Percentiles rank a stretch among this genome's conserved stretches.
phyloP scores from a whole-genome alignment of 495 filamentous ascomycete species.

The Extremus antarcticus region DNA sequence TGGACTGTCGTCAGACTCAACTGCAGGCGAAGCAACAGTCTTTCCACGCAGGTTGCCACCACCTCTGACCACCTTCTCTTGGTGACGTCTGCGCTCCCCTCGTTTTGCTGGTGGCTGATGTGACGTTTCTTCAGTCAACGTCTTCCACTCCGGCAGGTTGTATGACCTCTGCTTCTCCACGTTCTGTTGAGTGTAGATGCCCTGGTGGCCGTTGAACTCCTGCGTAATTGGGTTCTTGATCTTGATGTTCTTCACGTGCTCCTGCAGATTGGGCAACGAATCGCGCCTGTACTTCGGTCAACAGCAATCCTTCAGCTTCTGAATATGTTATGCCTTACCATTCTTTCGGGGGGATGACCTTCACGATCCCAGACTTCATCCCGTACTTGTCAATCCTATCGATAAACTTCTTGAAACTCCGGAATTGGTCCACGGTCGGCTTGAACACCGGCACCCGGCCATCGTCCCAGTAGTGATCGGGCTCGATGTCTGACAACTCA shows the following conservation, averaged over 20 bases:
- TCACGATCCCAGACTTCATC: constrained; percentile 94
- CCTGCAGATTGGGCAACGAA: constrained; percentile 62
- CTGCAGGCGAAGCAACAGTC: neutral
- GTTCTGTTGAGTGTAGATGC: constrained; percentile 91
- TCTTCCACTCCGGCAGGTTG: constrained; percentile 91
- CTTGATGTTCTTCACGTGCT: constrained; percentile 78
- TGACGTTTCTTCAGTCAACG: constrained; percentile 79
- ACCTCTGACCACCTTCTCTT: constrained; percentile 44
- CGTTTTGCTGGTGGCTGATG: constrained; percentile 92
- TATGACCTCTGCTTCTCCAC: constrained; percentile 91
- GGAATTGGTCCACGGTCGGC: constrained; percentile 90
- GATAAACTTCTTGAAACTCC: constrained; percentile 80
- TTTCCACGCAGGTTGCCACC: constrained; percentile 19
- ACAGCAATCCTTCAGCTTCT: too few species aligned
- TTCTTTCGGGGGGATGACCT: constrained; percentile 87
- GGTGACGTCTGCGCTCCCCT: constrained; percentile 73
- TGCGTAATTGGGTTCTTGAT: constrained; percentile 97
- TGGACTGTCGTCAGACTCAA: constrained; percentile 6
- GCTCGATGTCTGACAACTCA: constrained; percentile 58
- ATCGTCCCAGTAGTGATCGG: constrained; percentile 76
- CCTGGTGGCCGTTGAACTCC: constrained; percentile 88
- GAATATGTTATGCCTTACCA: constrained; percentile 45
- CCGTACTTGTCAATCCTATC: constrained; percentile 83
- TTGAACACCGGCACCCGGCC: constrained; percentile 90
- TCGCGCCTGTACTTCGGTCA: constrained; percentile 44